phyloP scores from a whole-genome alignment of 2,329 filamentous ascomycete genomes.

The Aspergillus terreus region DNA sequence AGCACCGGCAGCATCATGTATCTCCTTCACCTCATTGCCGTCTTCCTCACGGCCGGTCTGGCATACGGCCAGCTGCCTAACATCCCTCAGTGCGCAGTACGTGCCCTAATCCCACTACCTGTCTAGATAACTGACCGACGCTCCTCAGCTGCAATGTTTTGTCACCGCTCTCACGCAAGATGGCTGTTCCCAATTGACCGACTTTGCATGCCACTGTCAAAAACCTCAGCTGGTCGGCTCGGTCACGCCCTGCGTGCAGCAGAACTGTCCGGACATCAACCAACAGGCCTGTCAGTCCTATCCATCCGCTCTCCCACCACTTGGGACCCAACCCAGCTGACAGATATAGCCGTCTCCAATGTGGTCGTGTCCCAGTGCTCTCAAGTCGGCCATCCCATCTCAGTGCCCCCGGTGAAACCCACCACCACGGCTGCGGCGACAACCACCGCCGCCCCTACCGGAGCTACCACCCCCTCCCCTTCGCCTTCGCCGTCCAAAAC shows the following conservation, averaged over 20 bases:
- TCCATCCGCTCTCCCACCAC: neutral
- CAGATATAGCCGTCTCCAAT: conserved; percentile 31
- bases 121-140: neutral
- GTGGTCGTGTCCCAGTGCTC: conserved; percentile 33
- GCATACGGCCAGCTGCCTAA: conserved; percentile 45
- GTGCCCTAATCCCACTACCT: conserved; percentile 6
- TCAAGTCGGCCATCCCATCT: conserved; percentile 34
- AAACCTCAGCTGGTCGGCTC: conserved; percentile 40
- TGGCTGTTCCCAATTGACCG: conserved; percentile 44
- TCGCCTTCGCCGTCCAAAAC: neutral
- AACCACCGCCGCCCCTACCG: conserved; percentile 2
- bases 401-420: conserved; percentile 24
- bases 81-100: conserved; percentile 47
- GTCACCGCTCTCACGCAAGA: conserved; percentile 38
- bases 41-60: conserved; percentile 42
- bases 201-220: conserved; percentile 50
- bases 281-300: conserved; percentile 36
- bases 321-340: neutral
- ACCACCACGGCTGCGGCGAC: conserved; percentile 8
- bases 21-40: conserved; percentile 27
- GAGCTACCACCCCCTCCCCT: neutral
- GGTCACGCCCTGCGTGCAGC: conserved; percentile 47
- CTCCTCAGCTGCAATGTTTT: conserved; percentile 46
- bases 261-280: conserved; percentile 31
- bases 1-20: conserved; percentile 19